A percentile compares a stretch with the other conserved stretches of the same genome.
Evolutionary conservation across 176 grass and related monocot species (phyloP).

Genomic region (Alopecurus myosuroides): DNA sequence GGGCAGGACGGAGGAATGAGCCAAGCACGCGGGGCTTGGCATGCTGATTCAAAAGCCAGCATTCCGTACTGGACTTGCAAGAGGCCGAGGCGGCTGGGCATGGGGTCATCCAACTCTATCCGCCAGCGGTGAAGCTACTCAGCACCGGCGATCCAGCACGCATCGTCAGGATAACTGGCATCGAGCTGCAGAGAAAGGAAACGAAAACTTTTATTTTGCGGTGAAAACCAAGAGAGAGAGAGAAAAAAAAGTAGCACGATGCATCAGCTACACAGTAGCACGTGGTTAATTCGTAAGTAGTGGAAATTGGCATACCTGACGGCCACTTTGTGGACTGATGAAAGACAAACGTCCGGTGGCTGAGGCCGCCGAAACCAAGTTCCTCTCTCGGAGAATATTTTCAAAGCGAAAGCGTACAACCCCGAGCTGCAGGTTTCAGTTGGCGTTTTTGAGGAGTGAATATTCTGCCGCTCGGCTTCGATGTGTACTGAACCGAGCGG

Average conservation of each 20-base stretch:
- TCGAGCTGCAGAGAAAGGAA: neutral
- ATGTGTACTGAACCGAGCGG: neutral
- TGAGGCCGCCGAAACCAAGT: neutral
- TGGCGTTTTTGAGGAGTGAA: neutral
- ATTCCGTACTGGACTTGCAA: neutral
- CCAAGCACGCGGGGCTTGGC: neutral
- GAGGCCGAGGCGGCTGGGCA: neutral
- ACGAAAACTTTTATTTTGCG: neutral
- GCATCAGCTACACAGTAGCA: neutral
- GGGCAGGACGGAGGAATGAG: neutral
- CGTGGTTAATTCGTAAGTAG: no score
- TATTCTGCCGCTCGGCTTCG: neutral
- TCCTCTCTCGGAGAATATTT: neutral
- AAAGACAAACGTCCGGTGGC: neutral
- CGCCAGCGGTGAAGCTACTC: slow-evolving; percentile 18
- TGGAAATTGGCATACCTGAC: no score
- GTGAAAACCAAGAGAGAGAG: neutral
- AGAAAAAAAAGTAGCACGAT: no score
- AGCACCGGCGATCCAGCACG: neutral
- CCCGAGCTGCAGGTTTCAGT: no score
- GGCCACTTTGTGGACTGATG: neutral
- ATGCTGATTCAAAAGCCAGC: neutral
- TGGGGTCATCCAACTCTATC: neutral
- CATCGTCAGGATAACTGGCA: neutral
- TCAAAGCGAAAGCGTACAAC: neutral